Base-by-base conservation (phyloP, 805 yeast genomes). In the Nakazawaea wyomingensis region DNA sequence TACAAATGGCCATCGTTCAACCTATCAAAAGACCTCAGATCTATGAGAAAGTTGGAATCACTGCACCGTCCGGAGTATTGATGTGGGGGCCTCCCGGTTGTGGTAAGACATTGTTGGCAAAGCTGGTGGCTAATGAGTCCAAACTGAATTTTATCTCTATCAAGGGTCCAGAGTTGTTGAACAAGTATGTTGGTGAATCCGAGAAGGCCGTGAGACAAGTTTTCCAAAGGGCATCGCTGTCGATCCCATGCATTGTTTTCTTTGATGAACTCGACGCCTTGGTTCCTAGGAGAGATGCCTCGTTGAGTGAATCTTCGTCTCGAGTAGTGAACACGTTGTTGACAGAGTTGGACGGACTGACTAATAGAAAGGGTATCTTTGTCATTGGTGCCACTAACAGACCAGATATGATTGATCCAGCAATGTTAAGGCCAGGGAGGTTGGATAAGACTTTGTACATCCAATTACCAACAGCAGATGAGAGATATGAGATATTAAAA, bases 31-130 rank as follows among this genome's bases (percentile, higher is more conserved):
- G 86, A 50, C 99, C 99, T 1, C 97, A 91, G 49, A 65, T 91
- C 17, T 93, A 85, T 57, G 81, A 79, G 49, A 79, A 81, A 46
- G 97, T 90, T 9, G 99, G 99, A 61, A 90, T 93, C 34, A 79
- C 88, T 43, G 96, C 97, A 0, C 98, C 98, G 2, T 89, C 96
- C 0, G 99, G 99, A 45, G 99, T 93, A 1, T 66, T 93, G 20
- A 75, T 93, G 71, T 93, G 99, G 99, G 99, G 99, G 0, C 99
- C 99, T 1, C 99, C 99, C 3, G 99, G 99, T 29, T 93, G 98
- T 67, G 99, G 99, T 73, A 93, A 93, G 59, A 93, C 99, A 0
- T 69, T 93, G 39, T 69, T 93, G 22, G 98, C 98, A 1, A 93
- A 93, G 56, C 99, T 99, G 2, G 98, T 93, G 3, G 99, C 99